phyloP scores from a whole-genome alignment of 106 monocot genomes.

The Dioscorea dumetorum region DNA sequence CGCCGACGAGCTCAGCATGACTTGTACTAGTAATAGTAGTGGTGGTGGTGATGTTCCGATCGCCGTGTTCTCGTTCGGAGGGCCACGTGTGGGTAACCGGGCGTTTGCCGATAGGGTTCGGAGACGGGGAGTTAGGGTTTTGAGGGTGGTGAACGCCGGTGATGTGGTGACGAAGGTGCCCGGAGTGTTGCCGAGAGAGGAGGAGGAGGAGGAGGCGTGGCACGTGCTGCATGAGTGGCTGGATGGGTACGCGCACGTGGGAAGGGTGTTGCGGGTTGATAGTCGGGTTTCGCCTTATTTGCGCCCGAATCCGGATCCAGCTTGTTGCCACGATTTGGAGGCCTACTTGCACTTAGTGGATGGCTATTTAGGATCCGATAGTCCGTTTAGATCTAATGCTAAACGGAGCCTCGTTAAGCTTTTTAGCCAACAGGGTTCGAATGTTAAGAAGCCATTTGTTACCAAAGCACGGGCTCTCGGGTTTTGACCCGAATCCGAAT shows the following conservation, averaged over 20 bases:
- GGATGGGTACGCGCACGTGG: constrained; percentile 43
- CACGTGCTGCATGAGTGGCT: background rate
- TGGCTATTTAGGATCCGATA: constrained; percentile 34
- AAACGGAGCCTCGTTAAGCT: constrained; percentile 41
- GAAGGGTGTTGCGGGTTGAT: constrained; percentile 56
- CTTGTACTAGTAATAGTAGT: no score
- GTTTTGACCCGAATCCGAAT: no score
- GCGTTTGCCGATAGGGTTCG: constrained; percentile 34
- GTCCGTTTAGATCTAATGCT: constrained; percentile 57
- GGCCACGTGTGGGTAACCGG: constrained; percentile 49
- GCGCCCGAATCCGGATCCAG: constrained; percentile 45
- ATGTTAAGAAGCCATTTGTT: constrained; percentile 45
- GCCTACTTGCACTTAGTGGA: constrained; percentile 81
- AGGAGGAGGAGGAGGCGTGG: no score
- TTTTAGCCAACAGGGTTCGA: constrained; percentile 37
- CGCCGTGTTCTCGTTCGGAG: constrained; percentile 64
- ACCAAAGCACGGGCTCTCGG: constrained; percentile 17
- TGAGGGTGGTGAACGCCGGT: constrained; percentile 50
- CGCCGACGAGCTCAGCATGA: constrained; percentile 33
- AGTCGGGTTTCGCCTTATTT: constrained; percentile 51
- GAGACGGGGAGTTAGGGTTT: constrained; percentile 29
- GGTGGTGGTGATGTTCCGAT: constrained; percentile 27
- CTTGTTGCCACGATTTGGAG: constrained; percentile 76
- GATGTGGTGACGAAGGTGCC: constrained; percentile 54
- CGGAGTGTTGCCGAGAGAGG: constrained; percentile 8